A percentile compares a stretch with the other conserved stretches of the same genome.
Conservation (phyloP, 2,329 filamentous ascomycete genomes). For the Fusarium begoniae region DNA sequence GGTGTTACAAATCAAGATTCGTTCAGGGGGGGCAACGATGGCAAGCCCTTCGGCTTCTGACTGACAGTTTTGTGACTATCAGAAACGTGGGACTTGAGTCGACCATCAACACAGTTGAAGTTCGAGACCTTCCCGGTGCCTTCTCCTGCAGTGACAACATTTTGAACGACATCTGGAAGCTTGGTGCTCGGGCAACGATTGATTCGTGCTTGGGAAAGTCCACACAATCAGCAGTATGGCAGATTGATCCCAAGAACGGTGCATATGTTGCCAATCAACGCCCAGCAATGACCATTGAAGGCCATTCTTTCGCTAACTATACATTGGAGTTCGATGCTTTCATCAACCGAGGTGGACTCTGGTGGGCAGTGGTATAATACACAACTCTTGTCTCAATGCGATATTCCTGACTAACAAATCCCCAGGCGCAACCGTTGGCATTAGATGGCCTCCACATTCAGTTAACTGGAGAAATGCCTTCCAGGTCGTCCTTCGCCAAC, state of each 20-base stretch:
- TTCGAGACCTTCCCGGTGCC: background rate
- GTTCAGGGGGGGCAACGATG: conserved; percentile 4
- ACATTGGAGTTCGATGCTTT: conserved; percentile 7
- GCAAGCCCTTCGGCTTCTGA: background rate
- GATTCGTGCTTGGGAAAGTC: background rate
- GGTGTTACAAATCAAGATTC: background rate
- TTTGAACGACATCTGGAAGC: conserved; percentile 6
- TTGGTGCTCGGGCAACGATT: background rate
- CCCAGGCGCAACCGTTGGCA: background rate
- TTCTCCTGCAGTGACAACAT: background rate
- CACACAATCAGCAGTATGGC: background rate
- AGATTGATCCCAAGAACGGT: background rate
- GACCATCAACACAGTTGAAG: background rate
- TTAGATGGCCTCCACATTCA: conserved; percentile 1
- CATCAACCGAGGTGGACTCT: background rate
- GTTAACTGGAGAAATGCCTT: background rate
- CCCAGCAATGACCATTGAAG: conserved; percentile 1
- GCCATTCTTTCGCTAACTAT: background rate
- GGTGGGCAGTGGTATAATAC: background rate
- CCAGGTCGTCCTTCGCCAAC: background rate
- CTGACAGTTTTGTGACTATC: background rate
- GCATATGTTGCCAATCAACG: background rate
- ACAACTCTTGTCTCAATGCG: background rate
- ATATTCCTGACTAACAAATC: background rate
- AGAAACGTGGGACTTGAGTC: background rate